phyloP scores from a whole-genome alignment of 208 protist species.

The Phytomonas francai region DNA sequence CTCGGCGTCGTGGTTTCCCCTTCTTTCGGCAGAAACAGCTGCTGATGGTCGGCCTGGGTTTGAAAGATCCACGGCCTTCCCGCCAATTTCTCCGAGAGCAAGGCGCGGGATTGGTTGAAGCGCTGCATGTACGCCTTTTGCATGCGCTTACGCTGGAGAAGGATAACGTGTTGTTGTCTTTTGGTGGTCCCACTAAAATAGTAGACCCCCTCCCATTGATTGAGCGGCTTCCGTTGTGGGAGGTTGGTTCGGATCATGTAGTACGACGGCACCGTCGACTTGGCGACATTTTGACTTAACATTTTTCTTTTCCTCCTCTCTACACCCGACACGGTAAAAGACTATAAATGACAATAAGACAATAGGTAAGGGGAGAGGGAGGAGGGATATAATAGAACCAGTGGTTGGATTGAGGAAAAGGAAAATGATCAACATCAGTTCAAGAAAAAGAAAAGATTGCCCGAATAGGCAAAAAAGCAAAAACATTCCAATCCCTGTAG shows the following conservation, averaged over 20 bases:
- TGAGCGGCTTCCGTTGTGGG: constrained; percentile 74
- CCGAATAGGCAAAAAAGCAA: too few relatives aligned
- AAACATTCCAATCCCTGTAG: too few relatives aligned
- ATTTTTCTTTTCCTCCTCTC: constrained; percentile 23
- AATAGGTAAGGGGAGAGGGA: too few relatives aligned
- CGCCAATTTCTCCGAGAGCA: constrained; percentile 13
- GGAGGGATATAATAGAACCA: too few relatives aligned
- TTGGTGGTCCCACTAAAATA: constrained; percentile 81
- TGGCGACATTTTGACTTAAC: constrained; percentile 81
- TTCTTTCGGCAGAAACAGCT: constrained; percentile 14
- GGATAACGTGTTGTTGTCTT: constrained; percentile 62
- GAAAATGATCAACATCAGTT: too few relatives aligned
- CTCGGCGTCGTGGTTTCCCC: constrained; percentile 8
- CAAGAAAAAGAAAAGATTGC: too few relatives aligned
- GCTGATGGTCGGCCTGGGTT: too few relatives aligned
- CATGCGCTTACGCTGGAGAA: constrained; percentile 72
- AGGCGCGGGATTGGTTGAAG: constrained; percentile 20
- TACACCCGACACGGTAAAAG: too few relatives aligned
- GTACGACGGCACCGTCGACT: constrained; percentile 83
- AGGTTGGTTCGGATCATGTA: constrained; percentile 85
- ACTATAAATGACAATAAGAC: too few relatives aligned
- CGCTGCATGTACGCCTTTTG: constrained; percentile 22
- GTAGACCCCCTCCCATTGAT: constrained; percentile 84
- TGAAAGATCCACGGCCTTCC: background rate
- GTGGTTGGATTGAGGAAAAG: too few relatives aligned